Evolutionary conservation across 2,329 filamentous ascomycete genomes (phyloP).

Genomic region (Emericellopsis atlantica): DNA sequence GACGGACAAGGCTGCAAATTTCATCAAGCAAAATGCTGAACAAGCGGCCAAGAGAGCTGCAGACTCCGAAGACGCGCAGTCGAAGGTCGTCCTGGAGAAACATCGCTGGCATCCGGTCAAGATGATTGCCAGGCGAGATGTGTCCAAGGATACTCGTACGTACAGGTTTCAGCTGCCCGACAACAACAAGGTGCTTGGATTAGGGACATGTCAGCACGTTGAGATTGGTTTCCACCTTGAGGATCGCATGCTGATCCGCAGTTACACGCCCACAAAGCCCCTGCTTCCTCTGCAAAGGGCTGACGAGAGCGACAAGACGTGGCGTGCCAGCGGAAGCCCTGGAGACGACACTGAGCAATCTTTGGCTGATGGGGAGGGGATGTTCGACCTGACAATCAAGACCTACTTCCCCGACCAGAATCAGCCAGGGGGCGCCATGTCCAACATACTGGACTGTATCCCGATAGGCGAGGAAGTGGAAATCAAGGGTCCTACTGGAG

Average conservation of each 20-base stretch:
- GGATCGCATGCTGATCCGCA: constrained; percentile 35
- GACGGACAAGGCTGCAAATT: too few species aligned
- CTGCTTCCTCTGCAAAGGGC: constrained; percentile 12
- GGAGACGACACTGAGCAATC: background rate
- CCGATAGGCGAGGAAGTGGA: constrained; percentile 34
- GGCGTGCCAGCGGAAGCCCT: too few species aligned
- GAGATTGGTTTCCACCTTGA: constrained; percentile 38
- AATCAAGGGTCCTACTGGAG: constrained; percentile 35
- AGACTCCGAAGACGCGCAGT: constrained; percentile 5
- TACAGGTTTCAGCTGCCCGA: constrained; percentile 33
- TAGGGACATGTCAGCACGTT: constrained; percentile 38
- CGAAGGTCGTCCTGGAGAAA: constrained; percentile 23
- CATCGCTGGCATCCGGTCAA: constrained; percentile 33
- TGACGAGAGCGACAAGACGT: too few species aligned
- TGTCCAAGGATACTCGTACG: constrained; percentile 23
- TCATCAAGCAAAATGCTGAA: too few species aligned
- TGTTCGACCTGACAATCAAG: constrained; percentile 35
- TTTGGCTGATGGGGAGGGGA: constrained; percentile 21
- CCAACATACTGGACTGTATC: constrained; percentile 37
- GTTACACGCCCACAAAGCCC: constrained; percentile 36
- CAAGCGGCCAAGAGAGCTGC: too few species aligned
- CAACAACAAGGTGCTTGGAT: constrained; percentile 24
- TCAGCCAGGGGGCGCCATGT: constrained; percentile 40
- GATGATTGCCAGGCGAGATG: constrained; percentile 18
- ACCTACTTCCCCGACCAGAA: constrained; percentile 33